Evolutionary conservation across 192 early-diverging fungal genomes (phyloP).

Genomic region (Coemansia sp.): DNA sequence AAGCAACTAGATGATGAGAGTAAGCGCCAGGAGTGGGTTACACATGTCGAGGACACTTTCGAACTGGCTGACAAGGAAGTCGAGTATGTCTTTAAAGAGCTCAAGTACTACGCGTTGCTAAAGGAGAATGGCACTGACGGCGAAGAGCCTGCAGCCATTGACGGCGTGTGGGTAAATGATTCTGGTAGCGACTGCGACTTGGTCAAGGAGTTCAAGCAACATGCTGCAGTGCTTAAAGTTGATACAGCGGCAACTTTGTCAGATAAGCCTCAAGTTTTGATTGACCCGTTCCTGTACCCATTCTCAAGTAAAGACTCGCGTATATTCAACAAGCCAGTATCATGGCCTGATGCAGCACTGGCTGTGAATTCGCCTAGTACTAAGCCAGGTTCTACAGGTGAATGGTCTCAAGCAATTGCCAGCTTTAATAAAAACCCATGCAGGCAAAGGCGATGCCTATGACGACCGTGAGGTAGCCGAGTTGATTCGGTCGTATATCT

Average conservation of each 20-base stretch:
- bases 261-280: neutral
- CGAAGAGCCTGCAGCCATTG: neutral
- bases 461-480: neutral
- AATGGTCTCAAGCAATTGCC: neutral
- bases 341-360: neutral
- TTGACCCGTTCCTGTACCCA: slow-evolving; percentile 5
- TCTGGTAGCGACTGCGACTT: neutral
- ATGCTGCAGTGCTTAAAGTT: neutral
- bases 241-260: neutral
- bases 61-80: neutral
- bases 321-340: neutral
- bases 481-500: too few species aligned
- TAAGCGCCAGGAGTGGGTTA: neutral
- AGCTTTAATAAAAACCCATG: neutral
- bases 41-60: neutral
- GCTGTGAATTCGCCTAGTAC: neutral
- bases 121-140: neutral
- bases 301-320: neutral
- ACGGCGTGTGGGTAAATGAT: neutral
- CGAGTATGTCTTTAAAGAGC: neutral
- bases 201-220: neutral
- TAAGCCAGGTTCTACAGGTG: neutral
- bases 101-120: slow-evolving; percentile 2
- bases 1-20: neutral
- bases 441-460: too few species aligned